These are phyloP conservation scores for Fusarium pseudonygamai DNA, from an alignment of 2,329 filamentous ascomycete genomes.

Conservation along the genomic window DNA sequence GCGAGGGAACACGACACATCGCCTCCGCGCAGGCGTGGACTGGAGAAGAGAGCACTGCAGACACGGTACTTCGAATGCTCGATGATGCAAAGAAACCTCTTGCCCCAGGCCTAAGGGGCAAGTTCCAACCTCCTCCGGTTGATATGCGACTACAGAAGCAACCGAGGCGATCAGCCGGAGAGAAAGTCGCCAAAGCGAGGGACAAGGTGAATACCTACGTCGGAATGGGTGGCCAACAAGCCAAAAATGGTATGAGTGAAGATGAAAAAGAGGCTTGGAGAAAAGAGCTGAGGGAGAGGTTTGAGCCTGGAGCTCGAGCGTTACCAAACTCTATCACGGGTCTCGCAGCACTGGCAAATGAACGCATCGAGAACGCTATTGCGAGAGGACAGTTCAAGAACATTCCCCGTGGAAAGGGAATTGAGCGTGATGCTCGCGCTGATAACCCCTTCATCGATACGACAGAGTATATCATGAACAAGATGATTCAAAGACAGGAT, in stretches of 20 bases:
- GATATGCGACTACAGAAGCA: slow-evolving; percentile 61
- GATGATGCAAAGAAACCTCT: slow-evolving; percentile 81
- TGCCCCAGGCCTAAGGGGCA: slow-evolving; percentile 57
- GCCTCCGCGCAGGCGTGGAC: slow-evolving; percentile 79
- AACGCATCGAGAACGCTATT: slow-evolving; percentile 93
- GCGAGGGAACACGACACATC: slow-evolving; percentile 72
- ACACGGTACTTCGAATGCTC: slow-evolving; percentile 85
- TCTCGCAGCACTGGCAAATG: slow-evolving; percentile 84
- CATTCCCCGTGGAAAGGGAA: slow-evolving; percentile 79
- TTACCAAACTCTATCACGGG: slow-evolving; percentile 83
- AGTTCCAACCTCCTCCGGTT: slow-evolving; percentile 57
- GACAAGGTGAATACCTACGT: slow-evolving; percentile 66
- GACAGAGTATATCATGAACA: slow-evolving; percentile 98
- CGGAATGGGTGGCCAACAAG: slow-evolving; percentile 58
- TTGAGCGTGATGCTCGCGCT: slow-evolving; percentile 84
- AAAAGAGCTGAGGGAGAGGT: slow-evolving; percentile 81
- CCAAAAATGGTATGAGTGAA: slow-evolving; percentile 66
- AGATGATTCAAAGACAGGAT: slow-evolving; percentile 96
- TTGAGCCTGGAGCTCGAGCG: slow-evolving; percentile 74
- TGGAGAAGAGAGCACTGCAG: slow-evolving; percentile 77
- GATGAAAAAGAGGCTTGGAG: slow-evolving; percentile 77
- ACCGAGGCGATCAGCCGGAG: slow-evolving; percentile 53
- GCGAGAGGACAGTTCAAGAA: slow-evolving; percentile 88
- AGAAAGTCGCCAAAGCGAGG: slow-evolving; percentile 62
- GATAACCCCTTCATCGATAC: slow-evolving; percentile 93